Base-by-base conservation (phyloP, 768 basidiomycete genomes). In the Peribolospora baueri region DNA sequence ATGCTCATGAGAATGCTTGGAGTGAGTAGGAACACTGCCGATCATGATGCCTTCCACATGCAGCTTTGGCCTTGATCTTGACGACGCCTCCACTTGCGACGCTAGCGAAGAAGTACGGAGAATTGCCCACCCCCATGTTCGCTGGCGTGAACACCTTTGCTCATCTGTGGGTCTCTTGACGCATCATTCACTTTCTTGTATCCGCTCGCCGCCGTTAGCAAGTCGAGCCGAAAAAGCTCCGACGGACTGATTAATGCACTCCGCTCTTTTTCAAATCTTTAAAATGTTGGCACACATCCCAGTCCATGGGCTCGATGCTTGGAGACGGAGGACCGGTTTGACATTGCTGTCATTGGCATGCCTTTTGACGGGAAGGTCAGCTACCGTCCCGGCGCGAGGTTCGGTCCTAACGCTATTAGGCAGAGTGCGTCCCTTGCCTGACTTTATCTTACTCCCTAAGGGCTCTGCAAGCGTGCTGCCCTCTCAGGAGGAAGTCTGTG, bases 371-470 rank as follows among this genome's bases (percentile, higher is more conserved):
- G 81, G 0, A 73, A 70, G 1, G 76, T 78, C 5, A 80, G 80
- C 50, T 85, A 82, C 65, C 73, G 83, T 5, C 80, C 81, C 2
- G 85, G 84, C 4, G 85, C 85, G 9, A 76, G 86, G 7, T 90
- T 90, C 68, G 86, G 86, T 6, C 85, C 85, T 1, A 77, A 76
- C 63, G 86, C 79, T 7, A 84, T 90, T 59, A 77, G 87, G 47
- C 79, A 79, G 4, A 83, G 83, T 3, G 81, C 80, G 63, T 71
- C 81, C 50, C 25, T 25, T 25, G 25, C 25, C 25, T 25, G 25
- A 25, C 25, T 25, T 25, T 25, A 25, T 25, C 25, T 25, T 25
- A 25, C 1, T 25, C 25, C 25, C 25, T 25, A 25, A 25, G 25
- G 25, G 25, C 25, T 25, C 25, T 25, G 25, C 1, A 1, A 25